Evolutionary conservation across 2,329 filamentous ascomycete genomes (phyloP).

Genomic region (Dactylellina drechsleri): DNA sequence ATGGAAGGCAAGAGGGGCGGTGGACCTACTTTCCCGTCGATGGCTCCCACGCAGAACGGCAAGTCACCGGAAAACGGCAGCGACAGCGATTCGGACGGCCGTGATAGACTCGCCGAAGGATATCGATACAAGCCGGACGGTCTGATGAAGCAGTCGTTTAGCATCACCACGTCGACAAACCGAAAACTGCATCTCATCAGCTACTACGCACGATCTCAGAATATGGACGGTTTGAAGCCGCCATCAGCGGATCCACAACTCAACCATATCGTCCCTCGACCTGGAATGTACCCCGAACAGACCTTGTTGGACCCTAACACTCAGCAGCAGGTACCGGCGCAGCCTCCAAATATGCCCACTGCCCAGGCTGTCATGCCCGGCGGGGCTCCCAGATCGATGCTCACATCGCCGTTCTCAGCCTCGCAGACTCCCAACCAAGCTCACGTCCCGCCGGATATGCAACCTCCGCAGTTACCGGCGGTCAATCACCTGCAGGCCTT

Average conservation of each 20-base stretch:
- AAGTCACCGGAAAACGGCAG: constrained; percentile 86
- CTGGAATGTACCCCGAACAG: constrained; percentile 95
- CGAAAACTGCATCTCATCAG: constrained; percentile 98
- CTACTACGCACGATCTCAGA: constrained; percentile 84
- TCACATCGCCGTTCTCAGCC: constrained; percentile 64
- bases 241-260: constrained; percentile 83
- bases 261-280: constrained; percentile 83
- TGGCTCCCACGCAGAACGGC: constrained; percentile 66
- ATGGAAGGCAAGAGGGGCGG: constrained; percentile 98
- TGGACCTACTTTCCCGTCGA: constrained; percentile 70
- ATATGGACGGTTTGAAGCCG: constrained; percentile 71
- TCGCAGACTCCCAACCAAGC: constrained; percentile 58
- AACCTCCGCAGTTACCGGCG: constrained; percentile 59
- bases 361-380: constrained; percentile 64
- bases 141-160: constrained; percentile 99
- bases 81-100: constrained; percentile 80
- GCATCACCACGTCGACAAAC: constrained; percentile 88
- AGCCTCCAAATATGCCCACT: constrained; percentile 60
- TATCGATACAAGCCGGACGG: constrained; percentile 96
- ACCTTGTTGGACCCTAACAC: constrained; percentile 79
- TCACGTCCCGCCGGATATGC: constrained; percentile 63
- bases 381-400: constrained; percentile 69
- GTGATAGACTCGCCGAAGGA: constrained; percentile 80
- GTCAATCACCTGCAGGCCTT: constrained; percentile 49
- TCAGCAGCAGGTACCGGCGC: constrained; percentile 73